Conservation (phyloP, 352 stramenopile species). For the Elongisporangium prolatum region DNA sequence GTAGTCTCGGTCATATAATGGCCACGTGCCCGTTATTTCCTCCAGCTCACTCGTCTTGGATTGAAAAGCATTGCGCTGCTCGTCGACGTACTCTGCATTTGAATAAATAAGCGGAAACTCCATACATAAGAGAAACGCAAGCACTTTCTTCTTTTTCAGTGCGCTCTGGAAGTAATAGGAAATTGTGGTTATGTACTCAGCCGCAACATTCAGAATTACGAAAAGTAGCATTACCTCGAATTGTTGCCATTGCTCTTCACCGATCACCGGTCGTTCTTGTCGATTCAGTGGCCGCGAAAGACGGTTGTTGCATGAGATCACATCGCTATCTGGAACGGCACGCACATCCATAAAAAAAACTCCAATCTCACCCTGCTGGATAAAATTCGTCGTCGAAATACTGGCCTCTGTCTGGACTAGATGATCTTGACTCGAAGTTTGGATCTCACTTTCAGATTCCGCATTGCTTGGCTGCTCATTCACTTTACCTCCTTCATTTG, state of each 20-base stretch:
- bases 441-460: background rate
- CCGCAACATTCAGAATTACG: background rate
- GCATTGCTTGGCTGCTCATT: background rate
- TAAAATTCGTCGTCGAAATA: slow-evolving; percentile 20
- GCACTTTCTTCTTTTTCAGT: slow-evolving; percentile 60
- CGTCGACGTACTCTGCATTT: slow-evolving; percentile 34
- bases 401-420: background rate
- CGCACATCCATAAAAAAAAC: slow-evolving; percentile 71
- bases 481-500: background rate
- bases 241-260: slow-evolving; percentile 59
- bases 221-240: slow-evolving; percentile 34
- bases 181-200: slow-evolving; percentile 1
- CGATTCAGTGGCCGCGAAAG: slow-evolving; percentile 35
- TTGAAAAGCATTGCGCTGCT: slow-evolving; percentile 27
- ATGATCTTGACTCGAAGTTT: too few relatives aligned
- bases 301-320: slow-evolving; percentile 65
- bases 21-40: slow-evolving; percentile 15
- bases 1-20: slow-evolving; percentile 51
- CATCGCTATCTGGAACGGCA: slow-evolving; percentile 17
- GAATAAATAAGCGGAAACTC: slow-evolving; percentile 68
- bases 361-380: slow-evolving; percentile 40
- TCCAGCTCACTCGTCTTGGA: background rate
- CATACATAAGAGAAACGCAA: slow-evolving; percentile 55
- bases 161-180: slow-evolving; percentile 25
- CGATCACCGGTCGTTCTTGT: slow-evolving; percentile 57